Evolutionary conservation across 495 filamentous ascomycete genomes (phyloP).

Genomic region (Aspergillus bertholletiae): DNA sequence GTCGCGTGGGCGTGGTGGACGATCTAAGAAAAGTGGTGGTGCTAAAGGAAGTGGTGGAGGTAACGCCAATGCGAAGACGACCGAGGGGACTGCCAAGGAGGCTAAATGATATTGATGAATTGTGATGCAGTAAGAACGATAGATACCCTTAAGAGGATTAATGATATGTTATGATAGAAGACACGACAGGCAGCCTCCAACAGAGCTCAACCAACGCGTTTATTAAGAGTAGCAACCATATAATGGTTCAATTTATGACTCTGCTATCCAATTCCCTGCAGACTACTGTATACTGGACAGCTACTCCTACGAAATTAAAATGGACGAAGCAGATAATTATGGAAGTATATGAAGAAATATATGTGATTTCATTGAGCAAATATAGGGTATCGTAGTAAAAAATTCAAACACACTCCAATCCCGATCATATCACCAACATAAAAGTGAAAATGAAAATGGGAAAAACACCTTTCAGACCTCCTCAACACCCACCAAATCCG

Average conservation of each 20-base stretch:
- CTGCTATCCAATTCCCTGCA: too few relatives aligned
- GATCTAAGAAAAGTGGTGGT: slow-evolving; percentile 27
- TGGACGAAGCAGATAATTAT: too few relatives aligned
- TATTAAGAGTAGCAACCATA: too few relatives aligned
- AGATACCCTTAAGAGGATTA: not conserved
- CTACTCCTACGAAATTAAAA: too few relatives aligned
- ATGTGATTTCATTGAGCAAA: too few relatives aligned
- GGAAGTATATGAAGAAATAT: too few relatives aligned
- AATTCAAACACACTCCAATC: slow-evolving; percentile 1
- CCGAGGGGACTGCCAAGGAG: slow-evolving; percentile 17
- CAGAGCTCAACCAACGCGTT: too few relatives aligned
- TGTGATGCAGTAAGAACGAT: not conserved
- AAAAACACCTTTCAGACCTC: slow-evolving; percentile 63
- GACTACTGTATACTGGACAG: too few relatives aligned
- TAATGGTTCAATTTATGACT: too few relatives aligned
- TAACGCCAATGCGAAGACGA: slow-evolving; percentile 9
- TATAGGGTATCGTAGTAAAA: too few relatives aligned
- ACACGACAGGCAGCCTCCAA: not conserved
- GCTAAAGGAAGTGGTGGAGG: slow-evolving; percentile 10
- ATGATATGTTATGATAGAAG: not conserved
- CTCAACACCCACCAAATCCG: slow-evolving; percentile 63
- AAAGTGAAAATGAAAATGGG: slow-evolving; percentile 23
- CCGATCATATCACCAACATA: slow-evolving; percentile 17
- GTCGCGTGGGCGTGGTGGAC: slow-evolving; percentile 38
- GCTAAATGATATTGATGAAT: slow-evolving; percentile 12